Conservation (phyloP, 352 stramenopile genomes). For the Globisporangium takayamanum region DNA sequence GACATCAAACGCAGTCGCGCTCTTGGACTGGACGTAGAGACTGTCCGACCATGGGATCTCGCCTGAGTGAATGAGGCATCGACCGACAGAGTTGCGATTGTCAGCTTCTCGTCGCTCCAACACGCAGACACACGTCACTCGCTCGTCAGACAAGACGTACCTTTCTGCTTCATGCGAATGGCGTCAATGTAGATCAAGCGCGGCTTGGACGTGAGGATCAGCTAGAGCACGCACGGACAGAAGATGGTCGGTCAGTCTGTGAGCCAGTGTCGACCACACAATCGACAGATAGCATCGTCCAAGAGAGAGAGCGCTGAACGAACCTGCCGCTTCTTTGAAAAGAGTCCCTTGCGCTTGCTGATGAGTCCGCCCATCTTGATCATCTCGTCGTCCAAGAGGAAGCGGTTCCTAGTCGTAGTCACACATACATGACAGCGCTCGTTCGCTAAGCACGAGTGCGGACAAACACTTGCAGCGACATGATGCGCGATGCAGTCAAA, state of each 20-base stretch:
- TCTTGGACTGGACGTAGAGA: conserved; percentile 85
- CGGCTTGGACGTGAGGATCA: conserved; percentile 82
- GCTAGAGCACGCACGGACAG: conserved; percentile 13
- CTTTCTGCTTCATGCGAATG: conserved; percentile 89
- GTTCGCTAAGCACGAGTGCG: not conserved
- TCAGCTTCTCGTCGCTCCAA: not conserved
- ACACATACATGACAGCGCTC: not conserved
- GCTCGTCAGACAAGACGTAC: conserved; percentile 4
- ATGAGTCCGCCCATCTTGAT: conserved; percentile 84
- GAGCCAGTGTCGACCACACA: not conserved
- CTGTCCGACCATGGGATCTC: conserved; percentile 84
- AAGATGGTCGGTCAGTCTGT: not conserved
- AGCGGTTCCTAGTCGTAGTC: conserved; percentile 46
- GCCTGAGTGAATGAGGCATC: conserved; percentile 13
- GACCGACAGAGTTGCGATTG: not conserved
- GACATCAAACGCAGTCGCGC: conserved; percentile 77
- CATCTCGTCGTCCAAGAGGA: conserved; percentile 82
- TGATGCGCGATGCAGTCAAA: not conserved
- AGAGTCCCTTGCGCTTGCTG: conserved; percentile 85
- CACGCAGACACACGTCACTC: not conserved
- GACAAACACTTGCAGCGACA: no score
- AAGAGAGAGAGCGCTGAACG: not conserved
- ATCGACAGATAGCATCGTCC: not conserved
- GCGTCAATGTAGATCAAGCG: conserved; percentile 88
- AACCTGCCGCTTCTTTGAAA: conserved; percentile 84